Percentiles rank a stretch among this genome's conserved stretches.
These are phyloP conservation scores for Nepenthes alata DNA, from an alignment of 179 eudicot genomes.

Conservation along the genomic window DNA sequence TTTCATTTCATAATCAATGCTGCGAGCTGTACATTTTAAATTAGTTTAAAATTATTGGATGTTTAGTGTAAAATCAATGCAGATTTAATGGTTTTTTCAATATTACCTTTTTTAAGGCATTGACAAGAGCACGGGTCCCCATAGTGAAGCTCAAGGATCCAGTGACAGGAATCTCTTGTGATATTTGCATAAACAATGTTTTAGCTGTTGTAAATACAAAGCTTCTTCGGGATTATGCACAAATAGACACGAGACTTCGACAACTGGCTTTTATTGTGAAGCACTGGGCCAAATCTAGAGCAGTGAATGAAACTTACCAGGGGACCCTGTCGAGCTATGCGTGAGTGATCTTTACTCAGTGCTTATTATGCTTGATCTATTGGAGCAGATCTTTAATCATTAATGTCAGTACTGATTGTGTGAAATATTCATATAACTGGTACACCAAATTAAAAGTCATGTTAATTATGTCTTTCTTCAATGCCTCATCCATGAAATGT, in stretches of 20 bases:
- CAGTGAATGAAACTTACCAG: conserved; percentile 88
- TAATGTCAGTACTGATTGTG: too few species aligned
- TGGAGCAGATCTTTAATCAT: too few species aligned
- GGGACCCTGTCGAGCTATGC: conserved; percentile 98
- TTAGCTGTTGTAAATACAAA: conserved; percentile 92
- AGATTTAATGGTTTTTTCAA: not conserved
- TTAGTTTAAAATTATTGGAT: too few species aligned
- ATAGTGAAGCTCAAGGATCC: conserved; percentile 98
- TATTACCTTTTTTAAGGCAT: conserved; percentile 41
- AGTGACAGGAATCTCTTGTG: conserved; percentile 78
- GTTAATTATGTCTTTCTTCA: too few species aligned
- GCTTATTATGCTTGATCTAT: not conserved
- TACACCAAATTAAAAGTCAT: too few species aligned
- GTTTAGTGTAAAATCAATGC: too few species aligned
- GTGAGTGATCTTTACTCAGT: conserved; percentile 38
- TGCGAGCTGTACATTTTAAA: too few species aligned
- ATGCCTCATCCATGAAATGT: too few species aligned
- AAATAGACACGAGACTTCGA: conserved; percentile 72
- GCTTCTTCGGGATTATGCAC: conserved; percentile 77
- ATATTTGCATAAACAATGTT: conserved; percentile 83
- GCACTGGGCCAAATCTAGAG: conserved; percentile 97
- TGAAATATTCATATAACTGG: too few species aligned
- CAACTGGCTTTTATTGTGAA: conserved; percentile 92
- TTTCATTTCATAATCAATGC: too few species aligned
- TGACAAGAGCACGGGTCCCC: conserved; percentile 94